phyloP scores from a whole-genome alignment of 345 rosid species.

The Erucastrum elatum region DNA sequence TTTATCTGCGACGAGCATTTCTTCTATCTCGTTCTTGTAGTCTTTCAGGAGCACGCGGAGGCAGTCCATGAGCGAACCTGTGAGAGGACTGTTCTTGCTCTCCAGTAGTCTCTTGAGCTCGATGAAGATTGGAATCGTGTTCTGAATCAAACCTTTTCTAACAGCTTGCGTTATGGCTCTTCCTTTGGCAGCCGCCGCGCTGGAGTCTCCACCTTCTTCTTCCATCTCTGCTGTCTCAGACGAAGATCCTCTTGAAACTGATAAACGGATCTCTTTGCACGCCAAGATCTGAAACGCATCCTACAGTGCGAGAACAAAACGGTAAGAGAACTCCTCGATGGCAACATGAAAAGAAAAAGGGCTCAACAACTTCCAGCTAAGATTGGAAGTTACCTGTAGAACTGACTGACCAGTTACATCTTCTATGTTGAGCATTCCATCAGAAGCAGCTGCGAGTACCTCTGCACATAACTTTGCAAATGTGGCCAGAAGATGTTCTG shows the following conservation, averaged over 20 bases:
- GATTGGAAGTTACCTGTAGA: conserved; percentile 60
- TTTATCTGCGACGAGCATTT: conserved; percentile 83
- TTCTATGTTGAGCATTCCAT: conserved; percentile 75
- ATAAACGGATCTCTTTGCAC: conserved; percentile 82
- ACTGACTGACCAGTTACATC: conserved; percentile 79
- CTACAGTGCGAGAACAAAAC: conserved; percentile 42
- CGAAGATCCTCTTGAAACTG: conserved; percentile 55
- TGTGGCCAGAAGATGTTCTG: conserved; percentile 90
- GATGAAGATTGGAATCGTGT: conserved; percentile 92
- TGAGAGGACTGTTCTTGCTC: conserved; percentile 89
- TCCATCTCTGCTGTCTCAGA: conserved; percentile 56
- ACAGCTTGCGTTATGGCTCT: conserved; percentile 88
- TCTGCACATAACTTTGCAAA: conserved; percentile 96
- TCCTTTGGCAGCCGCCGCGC: conserved; percentile 66
- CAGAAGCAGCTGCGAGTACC: conserved; percentile 92
- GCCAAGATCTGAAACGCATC: conserved; percentile 84
- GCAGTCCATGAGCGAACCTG: conserved; percentile 92
- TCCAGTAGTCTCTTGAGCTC: conserved; percentile 89
- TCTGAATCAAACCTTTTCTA: conserved; percentile 82
- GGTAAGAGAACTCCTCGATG: neutral
- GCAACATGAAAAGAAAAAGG: neutral
- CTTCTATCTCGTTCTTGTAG: conserved; percentile 92
- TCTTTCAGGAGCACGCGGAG: conserved; percentile 84
- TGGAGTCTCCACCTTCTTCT: conserved; percentile 44
- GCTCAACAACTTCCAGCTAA: conserved; percentile 4